Base-by-base conservation (phyloP, 1,284 basidiomycete genomes). In the Mrakiaceae sp. region DNA sequence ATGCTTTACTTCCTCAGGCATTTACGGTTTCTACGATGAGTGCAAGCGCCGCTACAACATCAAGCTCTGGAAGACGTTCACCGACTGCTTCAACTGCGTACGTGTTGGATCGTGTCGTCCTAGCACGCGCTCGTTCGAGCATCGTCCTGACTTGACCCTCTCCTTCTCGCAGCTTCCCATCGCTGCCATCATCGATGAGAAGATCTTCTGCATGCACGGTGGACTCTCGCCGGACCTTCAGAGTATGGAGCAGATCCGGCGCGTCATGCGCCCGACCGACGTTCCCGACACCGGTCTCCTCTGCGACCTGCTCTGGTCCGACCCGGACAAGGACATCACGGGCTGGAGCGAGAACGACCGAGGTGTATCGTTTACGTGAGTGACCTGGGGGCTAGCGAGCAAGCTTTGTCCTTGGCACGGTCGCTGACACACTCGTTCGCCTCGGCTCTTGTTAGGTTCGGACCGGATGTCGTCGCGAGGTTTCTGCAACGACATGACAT, bases 401-500 rank as follows among this genome's bases (percentile, higher is more conserved):
- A 39, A 10, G 8, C 12, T 43, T 2, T 27, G 42, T 43, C 42
- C 39, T 52, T 43, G 43, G 51, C 10, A 5, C 4, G 27, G 27
- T 27, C 27, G 27, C 58, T 54, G 12, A 47, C 14, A 27, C 6
- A 16, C 44, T 62, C 59, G 60, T 77, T 77, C 70, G 27, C 75
- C 74, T 2, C 27, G 27, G 27, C 27, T 27, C 27, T 27, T 27
- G 27, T 27, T 27, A 27, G 27, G 27, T 98, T 98, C 77, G 95
- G 95, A 9, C 93, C 94, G 47, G 94, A 98, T 74, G 95, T 98
- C 54, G 94, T 98, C 61, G 93, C 92, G 67, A 83, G 94, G 72
- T 98, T 98, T 83, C 80, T 98, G 74, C 93, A 97, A 82, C 97
- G 98, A 78, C 95, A 97, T 75, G 96, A 98, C 78, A 98, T 98